Evolutionary conservation across 176 grass and related monocot genomes (phyloP), one percentile per base, ranked within the genome.

Genomic region (Pontederia crassipes): DNA sequence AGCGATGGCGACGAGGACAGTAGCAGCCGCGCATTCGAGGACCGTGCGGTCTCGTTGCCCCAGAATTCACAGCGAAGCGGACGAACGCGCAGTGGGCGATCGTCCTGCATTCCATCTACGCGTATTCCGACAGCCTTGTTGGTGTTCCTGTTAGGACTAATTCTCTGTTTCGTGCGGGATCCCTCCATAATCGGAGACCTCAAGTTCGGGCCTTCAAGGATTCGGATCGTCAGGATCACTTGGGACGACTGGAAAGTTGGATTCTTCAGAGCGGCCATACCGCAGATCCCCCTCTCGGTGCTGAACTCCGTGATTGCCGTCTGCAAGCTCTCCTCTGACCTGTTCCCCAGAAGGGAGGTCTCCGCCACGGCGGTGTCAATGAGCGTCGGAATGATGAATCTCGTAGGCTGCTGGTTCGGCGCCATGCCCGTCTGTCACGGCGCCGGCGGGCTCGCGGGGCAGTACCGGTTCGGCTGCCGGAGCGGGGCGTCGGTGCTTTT

Each of bases 351-450:
- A 0, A 59, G 72, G 10, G 46, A 95, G 75, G 74, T 89, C 6
- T 95, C 86, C 2, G 74, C 80, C 49, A 77, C 77, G 57, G 65
- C 80, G 12, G 90, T 95, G 11, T 95, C 90, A 13, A 55, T 89
- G 12, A 95, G 86, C 78, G 83, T 95, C 0, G 90, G 90, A 28
- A 28, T 81, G 26, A 89, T 95, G 90, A 89, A 95, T 47, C 53
- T 95, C 49, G 74, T 95, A 4, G 90, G 90, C 0, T 95, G 90
- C 77, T 95, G 86, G 90, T 95, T 95, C 61, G 90, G 90, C 55
- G 90, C 90, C 77, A 86, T 95, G 86, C 90, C 86, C 17, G 88
- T 88, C 64, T 95, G 86, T 64, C 90, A 89, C 57, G 90, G 90
- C 62, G 83, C 86, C 0, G 90, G 86, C 45, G 83, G 90, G 20